phyloP scores from a whole-genome alignment of 192 early-diverging fungal species.

The Rhizophlyctis rosea region DNA sequence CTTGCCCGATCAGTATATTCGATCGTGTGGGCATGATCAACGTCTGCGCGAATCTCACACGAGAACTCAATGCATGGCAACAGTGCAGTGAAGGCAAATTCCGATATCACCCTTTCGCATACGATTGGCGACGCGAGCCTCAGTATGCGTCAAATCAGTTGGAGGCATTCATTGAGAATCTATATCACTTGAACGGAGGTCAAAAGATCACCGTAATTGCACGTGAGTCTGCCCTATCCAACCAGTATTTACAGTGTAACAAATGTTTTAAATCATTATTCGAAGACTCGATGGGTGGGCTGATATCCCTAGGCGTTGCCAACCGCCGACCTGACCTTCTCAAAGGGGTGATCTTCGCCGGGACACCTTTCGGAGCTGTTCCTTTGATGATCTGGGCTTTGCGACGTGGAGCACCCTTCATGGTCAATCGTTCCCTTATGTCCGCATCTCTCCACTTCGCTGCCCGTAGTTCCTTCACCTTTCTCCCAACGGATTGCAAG shows the following conservation, averaged over 20 bases:
- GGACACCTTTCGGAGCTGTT: conserved; percentile 30
- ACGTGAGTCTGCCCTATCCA: conserved; percentile 1
- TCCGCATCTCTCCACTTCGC: conserved; percentile 24
- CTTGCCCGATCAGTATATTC: conserved; percentile 24
- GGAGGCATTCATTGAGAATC: conserved; percentile 16
- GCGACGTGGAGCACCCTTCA: conserved; percentile 23
- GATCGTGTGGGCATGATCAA: conserved; percentile 33
- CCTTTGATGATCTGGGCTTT: conserved; percentile 30
- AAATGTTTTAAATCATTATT: background rate
- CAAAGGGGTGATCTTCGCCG: conserved; percentile 20
- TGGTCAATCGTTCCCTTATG: conserved; percentile 23
- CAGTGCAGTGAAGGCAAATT: conserved; percentile 20
- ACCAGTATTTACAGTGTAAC: background rate
- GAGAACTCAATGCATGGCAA: conserved; percentile 14
- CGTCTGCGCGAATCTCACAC: conserved; percentile 27
- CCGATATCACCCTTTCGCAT: conserved; percentile 28
- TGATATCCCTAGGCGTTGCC: conserved; percentile 23
- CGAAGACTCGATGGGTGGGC: conserved; percentile 31
- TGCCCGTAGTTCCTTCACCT: conserved; percentile 19
- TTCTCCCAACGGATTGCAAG: conserved; percentile 25
- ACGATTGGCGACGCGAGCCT: conserved; percentile 31
- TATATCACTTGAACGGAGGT: conserved; percentile 20
- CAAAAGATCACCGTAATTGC: conserved; percentile 27
- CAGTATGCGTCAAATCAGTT: conserved; percentile 16
- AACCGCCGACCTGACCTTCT: conserved; percentile 33